Evolutionary conservation across 345 rosid genomes (phyloP).

Genomic region (Angophora floribunda): DNA sequence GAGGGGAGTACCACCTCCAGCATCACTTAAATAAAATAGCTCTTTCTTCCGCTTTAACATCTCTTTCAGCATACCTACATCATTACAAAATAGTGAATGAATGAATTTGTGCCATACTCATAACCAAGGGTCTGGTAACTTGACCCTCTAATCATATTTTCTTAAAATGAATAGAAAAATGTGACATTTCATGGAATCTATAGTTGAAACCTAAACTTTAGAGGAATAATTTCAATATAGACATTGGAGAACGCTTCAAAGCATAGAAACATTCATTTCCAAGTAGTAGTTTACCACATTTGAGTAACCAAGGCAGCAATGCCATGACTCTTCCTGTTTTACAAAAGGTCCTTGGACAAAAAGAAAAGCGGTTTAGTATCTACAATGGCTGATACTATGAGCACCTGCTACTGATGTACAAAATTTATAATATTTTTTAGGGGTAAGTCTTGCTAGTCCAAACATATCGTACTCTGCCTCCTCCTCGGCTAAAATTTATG

Average conservation of each 20-base stretch:
- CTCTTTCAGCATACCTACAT: neutral
- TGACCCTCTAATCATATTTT: neutral
- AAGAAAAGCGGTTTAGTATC: neutral
- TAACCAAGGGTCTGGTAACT: neutral
- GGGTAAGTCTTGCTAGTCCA: neutral
- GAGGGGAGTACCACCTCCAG: rapidly evolving
- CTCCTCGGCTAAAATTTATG: neutral
- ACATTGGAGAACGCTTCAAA: neutral
- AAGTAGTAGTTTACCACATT: neutral
- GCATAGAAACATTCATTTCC: neutral
- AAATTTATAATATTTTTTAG: neutral
- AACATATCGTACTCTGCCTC: neutral
- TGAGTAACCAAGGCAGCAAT: neutral
- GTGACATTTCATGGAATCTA: neutral
- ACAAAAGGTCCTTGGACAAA: neutral
- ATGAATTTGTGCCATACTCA: neutral
- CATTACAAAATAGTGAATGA: neutral
- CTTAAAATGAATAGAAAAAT: neutral
- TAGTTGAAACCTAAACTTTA: neutral
- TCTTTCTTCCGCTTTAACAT: neutral
- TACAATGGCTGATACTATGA: neutral
- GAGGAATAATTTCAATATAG: neutral
- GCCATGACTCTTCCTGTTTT: neutral
- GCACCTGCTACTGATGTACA: neutral
- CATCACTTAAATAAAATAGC: too few species aligned